These are phyloP conservation scores for Mycena citricolor DNA, from an alignment of 1,284 basidiomycete species.

Conservation along the genomic window DNA sequence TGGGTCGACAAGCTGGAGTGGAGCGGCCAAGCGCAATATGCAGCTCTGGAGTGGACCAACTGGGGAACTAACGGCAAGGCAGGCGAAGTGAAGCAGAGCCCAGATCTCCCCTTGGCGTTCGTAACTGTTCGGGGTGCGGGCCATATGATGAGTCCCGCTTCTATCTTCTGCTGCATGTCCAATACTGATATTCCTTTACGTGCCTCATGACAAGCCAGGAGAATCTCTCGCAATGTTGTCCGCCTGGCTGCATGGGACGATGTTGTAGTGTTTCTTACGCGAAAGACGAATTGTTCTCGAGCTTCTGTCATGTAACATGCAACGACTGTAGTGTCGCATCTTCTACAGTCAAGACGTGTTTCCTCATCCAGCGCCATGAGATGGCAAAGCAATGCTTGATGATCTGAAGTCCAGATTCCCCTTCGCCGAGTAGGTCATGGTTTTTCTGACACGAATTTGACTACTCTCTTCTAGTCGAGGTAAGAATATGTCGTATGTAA, in stretches of 20 bases:
- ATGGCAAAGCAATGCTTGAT: too few relatives aligned
- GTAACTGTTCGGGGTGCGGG: constrained; percentile 64
- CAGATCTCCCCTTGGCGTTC: constrained; percentile 61
- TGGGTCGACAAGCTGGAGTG: constrained; percentile 79
- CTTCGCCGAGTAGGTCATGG: too few relatives aligned
- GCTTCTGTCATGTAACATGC: too few relatives aligned
- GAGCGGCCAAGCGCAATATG: constrained; percentile 58
- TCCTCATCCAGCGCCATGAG: too few relatives aligned
- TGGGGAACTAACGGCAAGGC: constrained; percentile 52
- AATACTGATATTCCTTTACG: constrained; percentile 38
- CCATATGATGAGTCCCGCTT: constrained; percentile 67
- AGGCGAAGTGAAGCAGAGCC: constrained; percentile 57
- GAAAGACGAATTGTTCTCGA: too few relatives aligned
- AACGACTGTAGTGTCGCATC: too few relatives aligned
- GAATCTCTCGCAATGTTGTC: constrained; percentile 57
- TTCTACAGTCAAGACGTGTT: too few relatives aligned
- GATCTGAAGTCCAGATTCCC: too few relatives aligned
- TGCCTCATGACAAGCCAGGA: constrained; percentile 67
- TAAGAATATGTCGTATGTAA: too few relatives aligned
- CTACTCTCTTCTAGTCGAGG: too few relatives aligned
- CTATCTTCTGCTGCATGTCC: constrained; percentile 20
- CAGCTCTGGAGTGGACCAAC: constrained; percentile 48
- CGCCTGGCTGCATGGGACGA: constrained; percentile 52
- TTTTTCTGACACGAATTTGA: too few relatives aligned
- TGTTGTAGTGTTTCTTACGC: constrained; percentile 36